Evolutionary conservation across 495 filamentous ascomycete species (phyloP).

Genomic region (Talaromyces stipitatus): DNA sequence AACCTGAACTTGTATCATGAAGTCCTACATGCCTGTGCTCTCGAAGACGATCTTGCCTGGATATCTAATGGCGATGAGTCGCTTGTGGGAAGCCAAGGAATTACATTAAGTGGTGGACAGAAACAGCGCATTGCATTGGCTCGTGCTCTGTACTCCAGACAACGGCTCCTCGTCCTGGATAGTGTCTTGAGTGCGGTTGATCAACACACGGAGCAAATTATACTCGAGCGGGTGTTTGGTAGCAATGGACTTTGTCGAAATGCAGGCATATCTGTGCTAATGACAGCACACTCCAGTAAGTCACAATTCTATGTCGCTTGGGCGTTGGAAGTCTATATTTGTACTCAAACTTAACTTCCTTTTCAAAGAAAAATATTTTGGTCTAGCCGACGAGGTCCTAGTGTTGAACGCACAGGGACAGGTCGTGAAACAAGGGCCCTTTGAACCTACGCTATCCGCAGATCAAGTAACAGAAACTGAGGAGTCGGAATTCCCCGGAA

Average conservation of each 20-base stretch:
- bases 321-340: too few species aligned
- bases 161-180: conserved; percentile 63
- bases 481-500: background rate
- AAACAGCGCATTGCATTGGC: conserved; percentile 51
- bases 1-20: conserved; percentile 23
- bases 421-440: background rate
- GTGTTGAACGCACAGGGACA: background rate
- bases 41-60: conserved; percentile 50
- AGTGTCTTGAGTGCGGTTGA: conserved; percentile 64
- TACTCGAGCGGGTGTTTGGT: conserved; percentile 8
- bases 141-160: conserved; percentile 56
- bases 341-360: too few species aligned
- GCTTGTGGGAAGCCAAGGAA: conserved; percentile 35
- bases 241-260: conserved; percentile 5
- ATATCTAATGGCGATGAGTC: conserved; percentile 31
- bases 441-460: background rate
- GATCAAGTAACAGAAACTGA: background rate
- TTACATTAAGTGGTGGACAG: conserved; percentile 43
- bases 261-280: conserved; percentile 10
- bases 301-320: too few species aligned
- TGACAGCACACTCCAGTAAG: background rate
- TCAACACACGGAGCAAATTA: conserved; percentile 9
- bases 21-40: conserved; percentile 38
- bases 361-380: background rate
- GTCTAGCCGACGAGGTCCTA: background rate